Evolutionary conservation across 805 yeast genomes (phyloP), one percentile per base, ranked within the genome.

Genomic region (Wickerhamomyces mucosus): DNA sequence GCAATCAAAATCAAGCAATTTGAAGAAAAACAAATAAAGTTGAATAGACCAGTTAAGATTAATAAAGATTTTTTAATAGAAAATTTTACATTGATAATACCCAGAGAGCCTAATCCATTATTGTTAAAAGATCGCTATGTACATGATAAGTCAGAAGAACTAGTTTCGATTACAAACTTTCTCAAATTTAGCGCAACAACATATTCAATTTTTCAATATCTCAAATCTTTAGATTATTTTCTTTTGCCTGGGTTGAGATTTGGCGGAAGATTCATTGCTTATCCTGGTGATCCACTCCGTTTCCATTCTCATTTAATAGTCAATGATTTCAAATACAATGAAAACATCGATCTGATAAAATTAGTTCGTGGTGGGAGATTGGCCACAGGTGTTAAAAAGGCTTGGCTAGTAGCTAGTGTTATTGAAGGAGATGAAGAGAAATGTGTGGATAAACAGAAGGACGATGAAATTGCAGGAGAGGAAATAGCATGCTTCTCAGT

Each of bases 211-310:
- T 51, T 42, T 28, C 12, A 28, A 7, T 21, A 39, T 15, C 15
- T 45, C 25, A 26, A 40, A 35, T 42, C 48, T 6, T 47, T 50
- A 11, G 75, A 71, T 2, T 79, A 65, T 51, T 72, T 60, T 35
- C 42, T 82, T 13, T 66, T 85, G 20, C 96, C 97, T 0, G 98
- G 98, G 0, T 59, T 86, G 20, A 67, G 95, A 36, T 89, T 88
- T 54, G 98, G 98, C 3, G 94, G 95, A 5, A 75, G 75, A 33
- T 86, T 74, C 46, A 71, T 92, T 35, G 86, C 88, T 2, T 89
- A 89, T 42, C 97, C 96, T 0, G 97, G 96, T 2, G 98, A 89
- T 51, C 95, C 97, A 7, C 59, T 89, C 33, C 56, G 92, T 28
- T 92, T 74, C 48, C 98, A 89, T 56, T 81, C 96, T 3, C 96